phyloP scores from a whole-genome alignment of 2,329 filamentous ascomycete genomes.

The Fusarium sp. region DNA sequence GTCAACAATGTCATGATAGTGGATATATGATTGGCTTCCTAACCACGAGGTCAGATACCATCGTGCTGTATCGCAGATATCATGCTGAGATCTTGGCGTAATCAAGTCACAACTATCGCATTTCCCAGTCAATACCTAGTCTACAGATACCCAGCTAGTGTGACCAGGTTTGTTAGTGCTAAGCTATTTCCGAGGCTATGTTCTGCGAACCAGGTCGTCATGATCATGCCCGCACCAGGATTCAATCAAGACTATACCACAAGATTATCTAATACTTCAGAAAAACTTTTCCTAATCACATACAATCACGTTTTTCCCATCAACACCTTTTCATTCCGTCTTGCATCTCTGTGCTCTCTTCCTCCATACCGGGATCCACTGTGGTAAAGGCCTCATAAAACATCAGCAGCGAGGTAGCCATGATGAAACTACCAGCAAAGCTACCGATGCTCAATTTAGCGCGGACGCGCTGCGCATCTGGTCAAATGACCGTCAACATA shows the following conservation, averaged over 20 bases:
- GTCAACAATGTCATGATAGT: neutral
- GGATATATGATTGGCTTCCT: neutral
- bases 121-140: neutral
- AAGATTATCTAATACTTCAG: neutral
- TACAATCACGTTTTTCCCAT: neutral
- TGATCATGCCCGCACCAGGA: neutral
- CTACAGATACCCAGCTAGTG: neutral
- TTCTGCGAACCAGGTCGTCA: neutral
- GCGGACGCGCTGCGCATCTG: neutral
- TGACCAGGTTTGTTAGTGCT: neutral
- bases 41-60: neutral
- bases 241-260: neutral
- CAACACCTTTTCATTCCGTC: neutral
- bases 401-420: neutral
- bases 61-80: neutral
- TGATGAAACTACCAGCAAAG: conserved; percentile 2
- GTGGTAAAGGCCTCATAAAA: neutral
- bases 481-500: too few species aligned
- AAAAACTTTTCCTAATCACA: neutral
- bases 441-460: neutral
- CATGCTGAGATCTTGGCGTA: neutral
- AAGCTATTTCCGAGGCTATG: neutral
- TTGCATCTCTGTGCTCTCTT: neutral
- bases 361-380: neutral
- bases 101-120: neutral